Base-by-base conservation (phyloP, 495 filamentous ascomycete species). In the Aspergillus asperescens region DNA sequence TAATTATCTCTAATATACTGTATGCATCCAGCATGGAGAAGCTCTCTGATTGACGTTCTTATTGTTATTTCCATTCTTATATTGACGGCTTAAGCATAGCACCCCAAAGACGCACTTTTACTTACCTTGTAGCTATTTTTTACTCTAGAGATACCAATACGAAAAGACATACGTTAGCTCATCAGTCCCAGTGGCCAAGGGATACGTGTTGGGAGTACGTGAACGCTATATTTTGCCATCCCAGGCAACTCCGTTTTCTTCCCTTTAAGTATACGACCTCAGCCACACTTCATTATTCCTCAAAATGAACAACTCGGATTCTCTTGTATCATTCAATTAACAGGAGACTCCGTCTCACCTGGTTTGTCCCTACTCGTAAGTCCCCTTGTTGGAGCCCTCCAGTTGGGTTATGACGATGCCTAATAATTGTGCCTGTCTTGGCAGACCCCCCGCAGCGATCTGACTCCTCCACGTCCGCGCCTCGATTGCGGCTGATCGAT, bases 141-240 rank as follows among this genome's bases (percentile, higher is more conserved):
- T 13, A 48, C 38, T 57, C 57, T 55, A 38, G 56, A 71, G 68
- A 69, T 69, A 69, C 66, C 62, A 71, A 62, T 45, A 60, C 57
- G 56, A 53, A 61, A 65, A 61, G 59, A 62, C 39, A 57, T 47
- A 58, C 18, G 38, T 25, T 46, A 31, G 9, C 24, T 47, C 8
- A 35, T 35, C 29, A 47, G 44, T 9, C 7, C 13, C 19, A 32
- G 20, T 31, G 28, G 23, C 31, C 29, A 35, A 34, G 44, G 44
- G 23, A 7, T 46, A 27, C 27, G 43, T 10, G 16, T 46, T 24
- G 9, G 16, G 35, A 6, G 9, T 16, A 42, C 29, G 29, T 35
- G 39, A 23, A 25, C 12, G 32, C 19, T 37, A 27, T 25, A 37
- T 20, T 52, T 54, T 46, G 53, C 47, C 47, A 50, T 54, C 35